A percentile compares a stretch with the other conserved stretches of the same genome.
Evolutionary conservation across 352 stramenopile genomes (phyloP).

Genomic region (Pythium vanterpoolii): DNA sequence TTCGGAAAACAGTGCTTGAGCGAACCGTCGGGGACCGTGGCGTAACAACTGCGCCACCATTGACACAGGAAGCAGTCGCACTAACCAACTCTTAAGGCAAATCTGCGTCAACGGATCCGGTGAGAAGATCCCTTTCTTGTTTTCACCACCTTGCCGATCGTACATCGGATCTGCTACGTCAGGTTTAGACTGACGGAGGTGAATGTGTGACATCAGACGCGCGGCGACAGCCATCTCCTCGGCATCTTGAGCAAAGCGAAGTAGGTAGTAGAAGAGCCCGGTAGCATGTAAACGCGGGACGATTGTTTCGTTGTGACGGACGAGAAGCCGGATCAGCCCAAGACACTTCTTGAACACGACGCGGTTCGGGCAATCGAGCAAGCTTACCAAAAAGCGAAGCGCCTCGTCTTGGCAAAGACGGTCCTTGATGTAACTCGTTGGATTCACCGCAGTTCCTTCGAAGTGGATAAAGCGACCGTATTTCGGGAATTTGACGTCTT

Average conservation of each 20-base stretch:
- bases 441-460: constrained; percentile 73
- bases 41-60: constrained; percentile 84
- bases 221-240: constrained; percentile 83
- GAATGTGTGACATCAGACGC: constrained; percentile 75
- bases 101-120: constrained; percentile 80
- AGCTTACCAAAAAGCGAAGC: constrained; percentile 73
- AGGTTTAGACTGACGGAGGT: constrained; percentile 72
- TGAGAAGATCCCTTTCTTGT: constrained; percentile 80
- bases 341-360: constrained; percentile 85
- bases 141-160: constrained; percentile 72
- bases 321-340: constrained; percentile 73
- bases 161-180: constrained; percentile 56
- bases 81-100: constrained; percentile 81
- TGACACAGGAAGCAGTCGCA: constrained; percentile 76
- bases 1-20: constrained; percentile 75
- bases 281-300: constrained; percentile 81
- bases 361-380: constrained; percentile 79
- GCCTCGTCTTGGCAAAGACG: constrained; percentile 72
- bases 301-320: constrained; percentile 82
- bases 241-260: constrained; percentile 74
- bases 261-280: constrained; percentile 85
- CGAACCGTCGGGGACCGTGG: constrained; percentile 71
- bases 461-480: constrained; percentile 80
- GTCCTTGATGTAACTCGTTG: constrained; percentile 74
- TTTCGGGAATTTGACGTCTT: constrained; percentile 76